Evolutionary conservation across 208 protist genomes (phyloP).

Genomic region (Crithidia sp.): DNA sequence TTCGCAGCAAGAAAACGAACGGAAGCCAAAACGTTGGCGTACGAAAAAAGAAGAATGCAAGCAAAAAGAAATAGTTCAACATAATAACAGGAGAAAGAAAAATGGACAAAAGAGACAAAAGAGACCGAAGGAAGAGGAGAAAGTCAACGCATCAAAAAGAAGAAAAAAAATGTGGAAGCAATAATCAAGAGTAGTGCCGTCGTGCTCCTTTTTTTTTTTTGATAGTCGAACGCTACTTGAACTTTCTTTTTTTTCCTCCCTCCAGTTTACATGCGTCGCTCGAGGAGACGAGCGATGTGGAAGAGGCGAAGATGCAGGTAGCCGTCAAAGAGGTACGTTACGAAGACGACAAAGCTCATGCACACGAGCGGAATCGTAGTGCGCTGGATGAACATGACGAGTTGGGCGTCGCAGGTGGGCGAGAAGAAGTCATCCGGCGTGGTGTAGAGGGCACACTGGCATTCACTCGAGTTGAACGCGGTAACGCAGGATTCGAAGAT

Average conservation of each 20-base stretch:
- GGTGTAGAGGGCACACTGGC: neutral
- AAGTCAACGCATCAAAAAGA: neutral
- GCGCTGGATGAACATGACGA: constrained; percentile 19
- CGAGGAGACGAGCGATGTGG: constrained; percentile 24
- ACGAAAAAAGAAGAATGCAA: neutral
- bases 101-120: neutral
- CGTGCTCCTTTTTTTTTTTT: neutral
- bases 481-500: constrained; percentile 34
- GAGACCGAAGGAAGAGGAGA: neutral
- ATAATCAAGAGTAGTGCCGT: neutral
- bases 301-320: constrained; percentile 35
- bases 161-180: neutral
- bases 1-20: neutral
- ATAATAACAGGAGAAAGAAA: neutral
- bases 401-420: constrained; percentile 6
- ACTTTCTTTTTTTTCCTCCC: too few relatives aligned
- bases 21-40: too few relatives aligned
- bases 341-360: constrained; percentile 22
- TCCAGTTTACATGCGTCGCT: constrained; percentile 19
- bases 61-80: neutral
- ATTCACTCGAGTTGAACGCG: constrained; percentile 10
- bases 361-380: constrained; percentile 24
- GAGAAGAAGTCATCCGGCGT: neutral
- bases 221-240: neutral
- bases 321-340: constrained; percentile 20